Evolutionary conservation across 1,284 basidiomycete genomes (phyloP).

Genomic region (Cerrena zonata): DNA sequence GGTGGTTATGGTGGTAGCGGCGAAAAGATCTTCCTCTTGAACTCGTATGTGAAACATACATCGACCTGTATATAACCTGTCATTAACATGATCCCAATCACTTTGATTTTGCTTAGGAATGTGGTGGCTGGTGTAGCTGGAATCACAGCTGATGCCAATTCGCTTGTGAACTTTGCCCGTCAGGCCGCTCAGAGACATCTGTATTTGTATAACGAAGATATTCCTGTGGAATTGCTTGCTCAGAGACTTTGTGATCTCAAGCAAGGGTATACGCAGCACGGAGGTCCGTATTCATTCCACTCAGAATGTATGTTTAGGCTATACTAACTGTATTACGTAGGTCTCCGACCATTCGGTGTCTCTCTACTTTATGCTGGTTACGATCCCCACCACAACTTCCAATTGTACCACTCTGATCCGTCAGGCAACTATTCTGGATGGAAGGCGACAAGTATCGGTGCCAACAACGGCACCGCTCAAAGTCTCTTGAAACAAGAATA

Average conservation of each 20-base stretch:
- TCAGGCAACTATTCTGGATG: constrained; percentile 98
- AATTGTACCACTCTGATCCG: constrained; percentile 97
- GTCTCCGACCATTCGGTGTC: constrained; percentile 95
- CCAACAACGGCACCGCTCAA: constrained; percentile 92
- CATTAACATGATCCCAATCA: neutral
- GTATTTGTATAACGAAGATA: constrained; percentile 90
- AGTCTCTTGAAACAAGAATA: constrained; percentile 97
- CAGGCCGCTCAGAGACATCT: constrained; percentile 87
- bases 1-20: constrained; percentile 89
- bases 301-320: neutral
- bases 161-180: constrained; percentile 91
- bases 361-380: constrained; percentile 94
- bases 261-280: constrained; percentile 97
- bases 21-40: constrained; percentile 95
- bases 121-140: constrained; percentile 93
- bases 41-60: constrained; percentile 53
- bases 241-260: constrained; percentile 95
- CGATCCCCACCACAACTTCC: constrained; percentile 93
- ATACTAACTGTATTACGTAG: constrained; percentile 33
- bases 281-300: constrained; percentile 51
- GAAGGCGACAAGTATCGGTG: constrained; percentile 98
- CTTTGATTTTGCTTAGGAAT: too few relatives aligned
- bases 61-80: neutral
- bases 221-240: constrained; percentile 93
- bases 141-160: constrained; percentile 95